These are phyloP conservation scores for Fusarium abutilonis DNA, from an alignment of 2,329 filamentous ascomycete species.

Conservation along the genomic window DNA sequence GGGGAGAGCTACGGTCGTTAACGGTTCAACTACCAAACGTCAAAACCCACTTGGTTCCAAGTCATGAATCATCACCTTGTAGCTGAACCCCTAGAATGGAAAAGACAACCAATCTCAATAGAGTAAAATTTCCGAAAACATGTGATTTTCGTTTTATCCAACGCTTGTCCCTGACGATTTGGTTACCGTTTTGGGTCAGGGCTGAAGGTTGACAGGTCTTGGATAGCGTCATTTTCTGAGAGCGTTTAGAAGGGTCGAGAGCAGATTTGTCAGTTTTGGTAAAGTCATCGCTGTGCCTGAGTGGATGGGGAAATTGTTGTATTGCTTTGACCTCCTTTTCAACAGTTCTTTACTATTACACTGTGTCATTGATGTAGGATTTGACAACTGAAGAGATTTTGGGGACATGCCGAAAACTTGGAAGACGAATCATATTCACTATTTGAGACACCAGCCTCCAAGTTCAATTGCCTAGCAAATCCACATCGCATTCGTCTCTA, in stretches of 20 bases:
- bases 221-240: background rate
- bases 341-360: no score
- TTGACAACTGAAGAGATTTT: no score
- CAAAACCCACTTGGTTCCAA: background rate
- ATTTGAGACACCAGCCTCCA: background rate
- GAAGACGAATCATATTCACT: conserved; percentile 13
- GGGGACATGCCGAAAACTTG: conserved; percentile 5
- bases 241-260: background rate
- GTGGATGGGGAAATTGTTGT: background rate
- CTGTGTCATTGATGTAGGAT: background rate
- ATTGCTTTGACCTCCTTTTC: no score
- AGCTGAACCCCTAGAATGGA: background rate
- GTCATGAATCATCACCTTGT: conserved; percentile 42
- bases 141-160: background rate
- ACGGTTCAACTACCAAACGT: background rate
- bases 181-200: conserved; percentile 25
- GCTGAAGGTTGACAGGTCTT: background rate
- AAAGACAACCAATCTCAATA: background rate
- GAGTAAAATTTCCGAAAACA: background rate
- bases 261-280: background rate
- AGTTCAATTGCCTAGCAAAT: conserved; percentile 7
- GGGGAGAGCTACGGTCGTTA: background rate
- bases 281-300: background rate
- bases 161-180: conserved; percentile 21
- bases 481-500: background rate